These are phyloP conservation scores for Wickerhamomyces hampshirensis DNA, from an alignment of 805 yeast genomes.

Conservation along the genomic window DNA sequence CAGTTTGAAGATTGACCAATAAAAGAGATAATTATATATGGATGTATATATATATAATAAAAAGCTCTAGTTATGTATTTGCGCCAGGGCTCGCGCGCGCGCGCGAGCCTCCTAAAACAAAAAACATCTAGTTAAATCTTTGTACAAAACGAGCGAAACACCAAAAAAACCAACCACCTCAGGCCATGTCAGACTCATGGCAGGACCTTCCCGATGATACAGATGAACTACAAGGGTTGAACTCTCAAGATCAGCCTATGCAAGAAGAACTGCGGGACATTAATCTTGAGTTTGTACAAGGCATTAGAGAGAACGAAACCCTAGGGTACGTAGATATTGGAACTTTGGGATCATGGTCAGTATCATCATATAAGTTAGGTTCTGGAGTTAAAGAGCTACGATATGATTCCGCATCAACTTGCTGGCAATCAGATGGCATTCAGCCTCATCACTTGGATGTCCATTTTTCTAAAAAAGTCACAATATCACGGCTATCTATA, in stretches of 20 bases:
- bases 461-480: constrained; percentile 73
- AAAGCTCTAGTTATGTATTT: too few relatives aligned
- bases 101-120: too few relatives aligned
- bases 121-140: too few relatives aligned
- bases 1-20: constrained; percentile 64
- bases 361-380: constrained; percentile 71
- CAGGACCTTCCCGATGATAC: constrained; percentile 23
- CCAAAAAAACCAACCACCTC: neutral
- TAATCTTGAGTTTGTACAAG: constrained; percentile 14
- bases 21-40: too few relatives aligned
- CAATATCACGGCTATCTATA: constrained; percentile 61
- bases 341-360: constrained; percentile 76
- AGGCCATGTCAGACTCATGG: constrained; percentile 27
- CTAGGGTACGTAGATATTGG: constrained; percentile 71
- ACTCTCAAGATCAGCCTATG: constrained; percentile 2
- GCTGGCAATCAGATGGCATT: constrained; percentile 94
- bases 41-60: too few relatives aligned
- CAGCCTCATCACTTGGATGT: constrained; percentile 82
- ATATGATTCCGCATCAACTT: constrained; percentile 65
- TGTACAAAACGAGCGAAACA: too few relatives aligned
- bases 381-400: constrained; percentile 68
- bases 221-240: constrained; percentile 3
- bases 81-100: too few relatives aligned
- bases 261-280: constrained; percentile 11
- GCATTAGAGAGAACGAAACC: constrained; percentile 51